phyloP scores from a whole-genome alignment of 768 basidiomycete species.

The Mycena maculata region DNA sequence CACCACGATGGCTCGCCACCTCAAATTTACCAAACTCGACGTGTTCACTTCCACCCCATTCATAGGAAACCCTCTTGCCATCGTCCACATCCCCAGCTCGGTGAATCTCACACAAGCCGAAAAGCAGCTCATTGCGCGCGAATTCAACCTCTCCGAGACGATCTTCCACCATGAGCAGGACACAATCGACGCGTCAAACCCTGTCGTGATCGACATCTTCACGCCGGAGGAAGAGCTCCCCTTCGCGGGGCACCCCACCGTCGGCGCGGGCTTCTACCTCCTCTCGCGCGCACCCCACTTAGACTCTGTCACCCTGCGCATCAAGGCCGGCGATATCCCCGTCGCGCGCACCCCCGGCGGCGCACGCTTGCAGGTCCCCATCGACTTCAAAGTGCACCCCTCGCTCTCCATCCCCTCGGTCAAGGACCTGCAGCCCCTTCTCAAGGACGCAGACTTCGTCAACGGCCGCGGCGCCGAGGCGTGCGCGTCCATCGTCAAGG shows the following conservation, averaged over 20 bases:
- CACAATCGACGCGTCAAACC: constrained; percentile 24
- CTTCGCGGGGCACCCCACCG: constrained; percentile 59
- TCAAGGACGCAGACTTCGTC: constrained; percentile 48
- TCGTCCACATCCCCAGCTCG: constrained; percentile 51
- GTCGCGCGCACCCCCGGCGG: constrained; percentile 42
- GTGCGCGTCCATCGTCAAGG: constrained; percentile 58
- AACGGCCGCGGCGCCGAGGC: constrained; percentile 51
- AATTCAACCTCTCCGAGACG: constrained; percentile 64
- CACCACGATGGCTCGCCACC: constrained; percentile 24
- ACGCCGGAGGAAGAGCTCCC: constrained; percentile 53
- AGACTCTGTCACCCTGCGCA: constrained; percentile 46
- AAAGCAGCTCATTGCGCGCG: constrained; percentile 57
- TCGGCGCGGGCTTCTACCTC: constrained; percentile 58
- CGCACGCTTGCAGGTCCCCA: constrained; percentile 52
- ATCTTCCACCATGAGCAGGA: constrained; percentile 54
- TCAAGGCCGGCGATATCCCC: constrained; percentile 57
- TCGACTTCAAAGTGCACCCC: constrained; percentile 55
- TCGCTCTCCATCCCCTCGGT: constrained; percentile 40
- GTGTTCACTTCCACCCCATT: constrained; percentile 57
- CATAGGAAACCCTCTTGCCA: constrained; percentile 58
- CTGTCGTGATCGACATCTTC: constrained; percentile 55
- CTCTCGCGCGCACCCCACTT: constrained; percentile 39
- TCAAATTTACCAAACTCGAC: constrained; percentile 50
- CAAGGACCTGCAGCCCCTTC: constrained; percentile 44
- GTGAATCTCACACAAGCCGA: constrained; percentile 47